These are phyloP conservation scores for Neolecta irregularis DNA, from an alignment of 1,139 yeast species.

Conservation along the genomic window DNA sequence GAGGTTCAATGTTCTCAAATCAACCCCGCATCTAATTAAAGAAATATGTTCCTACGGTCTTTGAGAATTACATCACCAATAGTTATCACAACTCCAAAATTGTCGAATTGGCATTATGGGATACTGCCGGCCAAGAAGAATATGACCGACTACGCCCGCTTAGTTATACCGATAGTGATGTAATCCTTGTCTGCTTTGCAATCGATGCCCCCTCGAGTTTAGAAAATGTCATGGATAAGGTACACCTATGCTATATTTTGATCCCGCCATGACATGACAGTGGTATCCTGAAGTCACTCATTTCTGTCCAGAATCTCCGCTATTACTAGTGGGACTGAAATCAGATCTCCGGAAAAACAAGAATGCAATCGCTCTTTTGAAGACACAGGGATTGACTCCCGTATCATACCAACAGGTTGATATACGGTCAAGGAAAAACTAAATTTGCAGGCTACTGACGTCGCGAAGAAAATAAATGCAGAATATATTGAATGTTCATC, in stretches of 20 bases:
- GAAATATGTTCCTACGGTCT: constrained; percentile 70
- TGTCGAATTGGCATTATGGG: constrained; percentile 74
- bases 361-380: constrained; percentile 20
- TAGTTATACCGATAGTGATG: constrained; percentile 68
- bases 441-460: constrained; percentile 22
- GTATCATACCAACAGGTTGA: constrained; percentile 31
- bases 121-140: constrained; percentile 91
- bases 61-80: constrained; percentile 66
- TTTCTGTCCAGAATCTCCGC: constrained; percentile 68
- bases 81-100: constrained; percentile 34
- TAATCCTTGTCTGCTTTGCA: constrained; percentile 61
- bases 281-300: constrained; percentile 82
- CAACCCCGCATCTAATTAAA: constrained; percentile 3
- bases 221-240: constrained; percentile 53
- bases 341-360: constrained; percentile 39
- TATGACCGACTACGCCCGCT: constrained; percentile 73
- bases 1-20: constrained; percentile 44
- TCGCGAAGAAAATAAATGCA: constrained; percentile 57
- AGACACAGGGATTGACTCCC: constrained; percentile 27
- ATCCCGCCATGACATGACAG: neutral
- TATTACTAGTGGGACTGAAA: constrained; percentile 65
- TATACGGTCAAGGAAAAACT: neutral
- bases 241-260: neutral
- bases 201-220: constrained; percentile 49
- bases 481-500: constrained; percentile 73